Evolutionary conservation across 345 rosid species (phyloP), one percentile per base, ranked within the genome.

Genomic region (Odontarrhena argentea): DNA sequence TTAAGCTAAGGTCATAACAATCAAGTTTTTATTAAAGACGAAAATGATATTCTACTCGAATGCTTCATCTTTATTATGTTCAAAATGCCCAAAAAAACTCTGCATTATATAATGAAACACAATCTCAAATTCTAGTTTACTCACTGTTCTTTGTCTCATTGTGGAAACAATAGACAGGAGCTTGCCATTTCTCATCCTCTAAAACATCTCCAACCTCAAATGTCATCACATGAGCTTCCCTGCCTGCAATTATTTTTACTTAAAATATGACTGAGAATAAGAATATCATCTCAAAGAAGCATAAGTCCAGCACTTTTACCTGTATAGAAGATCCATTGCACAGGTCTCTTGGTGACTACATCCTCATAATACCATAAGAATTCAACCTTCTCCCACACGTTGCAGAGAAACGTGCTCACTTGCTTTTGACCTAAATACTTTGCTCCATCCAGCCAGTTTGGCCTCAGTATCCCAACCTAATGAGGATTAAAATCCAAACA

Each of bases 301-400:
- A 45, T 46, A 47, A 15, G 49, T 70, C 35, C 26, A 59, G 55
- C 15, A 71, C 2, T 69, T 42, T 41, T 22, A 82, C 86, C 87
- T 24, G 87, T 79, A 55, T 68, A 81, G 50, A 87, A 87, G n/a
- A 45, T 75, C 90, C 88, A 85, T 34, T 79, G 77, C 5, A 87
- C 88, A 24, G 94, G 94, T 78, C 79, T 82, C 75, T 80, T 83
- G 12, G 83, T 83, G 44, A 60, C 45, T 3, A 83, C 86, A 70
- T 87, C 87, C 8, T 87, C 94, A 3, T 82, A 85, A 58, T 83
- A 85, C 80, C 78, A 74, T 76, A 85, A 77, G 73, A 87, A 85
- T 38, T 85, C 86, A 26, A 80, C 85, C 46, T 84, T 84, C 68
- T 79, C 81, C 89, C 87, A 87, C 5, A 83, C 85, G 18, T 80